Evolutionary conservation across 345 rosid species (phyloP).

Genomic region (Carallia brachiata): DNA sequence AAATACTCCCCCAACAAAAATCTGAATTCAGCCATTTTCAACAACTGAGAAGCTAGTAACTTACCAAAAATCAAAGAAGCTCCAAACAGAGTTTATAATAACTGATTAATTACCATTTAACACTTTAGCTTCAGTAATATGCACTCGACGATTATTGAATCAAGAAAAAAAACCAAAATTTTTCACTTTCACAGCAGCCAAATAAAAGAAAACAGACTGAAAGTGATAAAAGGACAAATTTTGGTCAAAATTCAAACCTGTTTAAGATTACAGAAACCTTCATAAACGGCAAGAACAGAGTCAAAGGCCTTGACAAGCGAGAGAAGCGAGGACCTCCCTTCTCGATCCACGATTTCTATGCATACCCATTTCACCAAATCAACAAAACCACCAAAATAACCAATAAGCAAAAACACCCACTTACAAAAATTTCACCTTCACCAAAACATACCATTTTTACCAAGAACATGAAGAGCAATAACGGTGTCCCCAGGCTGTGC

Average conservation of each 20-base stretch:
- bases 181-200: constrained; percentile 5
- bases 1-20: constrained; percentile 6
- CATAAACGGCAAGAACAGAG: constrained; percentile 37
- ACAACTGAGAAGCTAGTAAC: no score
- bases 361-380: constrained; percentile 16
- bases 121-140: background rate
- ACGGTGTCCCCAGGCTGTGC: constrained; percentile 32
- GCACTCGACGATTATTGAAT: background rate
- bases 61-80: no score
- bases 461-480: constrained; percentile 33
- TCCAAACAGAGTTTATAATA: no score
- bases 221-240: background rate
- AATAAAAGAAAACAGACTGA: background rate
- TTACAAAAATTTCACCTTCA: background rate
- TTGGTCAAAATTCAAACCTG: constrained; percentile 24
- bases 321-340: constrained; percentile 30
- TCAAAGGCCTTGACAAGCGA: constrained; percentile 36
- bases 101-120: background rate
- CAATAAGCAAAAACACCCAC: background rate
- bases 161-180: background rate
- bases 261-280: constrained; percentile 37
- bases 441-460: constrained; percentile 21
- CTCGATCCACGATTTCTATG: constrained; percentile 29
- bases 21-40: background rate
- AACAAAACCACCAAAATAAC: constrained; percentile 6